phyloP scores from a whole-genome alignment of 2,329 filamentous ascomycete species.

The Plectosphaerella plurivora region DNA sequence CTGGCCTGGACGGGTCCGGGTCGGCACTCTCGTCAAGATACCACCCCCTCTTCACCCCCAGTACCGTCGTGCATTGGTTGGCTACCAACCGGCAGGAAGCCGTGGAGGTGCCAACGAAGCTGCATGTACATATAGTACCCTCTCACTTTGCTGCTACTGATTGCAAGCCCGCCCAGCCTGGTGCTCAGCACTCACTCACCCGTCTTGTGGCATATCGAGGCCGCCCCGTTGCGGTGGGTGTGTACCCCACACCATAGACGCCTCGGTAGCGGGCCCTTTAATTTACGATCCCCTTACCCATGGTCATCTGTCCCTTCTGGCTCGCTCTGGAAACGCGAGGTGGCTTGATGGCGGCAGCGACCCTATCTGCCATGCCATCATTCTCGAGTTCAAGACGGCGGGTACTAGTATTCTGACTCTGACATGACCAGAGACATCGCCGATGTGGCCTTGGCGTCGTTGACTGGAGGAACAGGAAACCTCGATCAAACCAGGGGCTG shows the following conservation, averaged over 20 bases:
- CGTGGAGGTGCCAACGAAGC: neutral
- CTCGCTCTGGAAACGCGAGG: no score
- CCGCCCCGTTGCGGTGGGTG: neutral
- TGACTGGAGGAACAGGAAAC: no score
- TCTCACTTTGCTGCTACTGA: no score
- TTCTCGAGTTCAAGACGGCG: no score
- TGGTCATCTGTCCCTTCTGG: neutral
- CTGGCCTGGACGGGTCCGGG: neutral
- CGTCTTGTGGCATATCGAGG: neutral
- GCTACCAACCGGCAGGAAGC: slow-evolving; percentile 3
- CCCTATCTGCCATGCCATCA: no score
- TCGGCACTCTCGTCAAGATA: neutral
- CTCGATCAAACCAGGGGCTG: no score
- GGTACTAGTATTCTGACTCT: no score
- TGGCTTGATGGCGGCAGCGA: no score
- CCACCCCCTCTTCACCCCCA: neutral
- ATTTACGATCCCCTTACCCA: neutral
- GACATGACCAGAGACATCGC: no score
- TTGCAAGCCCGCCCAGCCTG: no score
- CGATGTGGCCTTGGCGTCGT: no score
- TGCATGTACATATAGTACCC: neutral
- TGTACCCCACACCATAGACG: neutral
- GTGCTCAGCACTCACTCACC: neutral
- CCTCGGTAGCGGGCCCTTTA: neutral
- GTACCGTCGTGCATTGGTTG: neutral